These are phyloP conservation scores for Sistotremastrum suecicum DNA, from an alignment of 768 basidiomycete species.

Conservation along the genomic window DNA sequence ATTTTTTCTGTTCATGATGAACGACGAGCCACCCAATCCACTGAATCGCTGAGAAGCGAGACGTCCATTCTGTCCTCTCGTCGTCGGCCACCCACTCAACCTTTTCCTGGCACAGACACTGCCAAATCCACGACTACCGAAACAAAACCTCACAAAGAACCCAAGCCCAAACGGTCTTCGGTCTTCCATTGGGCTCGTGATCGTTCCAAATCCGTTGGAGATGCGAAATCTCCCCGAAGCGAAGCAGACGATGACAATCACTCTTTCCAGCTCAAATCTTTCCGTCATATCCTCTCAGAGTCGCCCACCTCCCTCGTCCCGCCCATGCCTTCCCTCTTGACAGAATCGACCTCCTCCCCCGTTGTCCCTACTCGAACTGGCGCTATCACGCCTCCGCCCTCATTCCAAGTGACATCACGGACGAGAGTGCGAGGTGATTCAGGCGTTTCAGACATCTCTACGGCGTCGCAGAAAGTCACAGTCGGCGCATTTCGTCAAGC, in stretches of 20 bases:
- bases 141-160: too few species aligned
- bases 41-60: too few species aligned
- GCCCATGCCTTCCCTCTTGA: conserved; percentile 15
- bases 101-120: too few species aligned
- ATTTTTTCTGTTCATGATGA: too few species aligned
- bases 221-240: too few species aligned
- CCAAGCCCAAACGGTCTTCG: too few species aligned
- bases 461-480: conserved; percentile 54
- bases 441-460: conserved; percentile 33
- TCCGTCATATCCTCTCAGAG: conserved; percentile 48
- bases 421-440: conserved; percentile 45
- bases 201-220: too few species aligned
- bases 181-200: too few species aligned
- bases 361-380: conserved; percentile 5
- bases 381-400: neutral
- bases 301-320: conserved; percentile 19
- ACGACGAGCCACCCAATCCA: too few species aligned
- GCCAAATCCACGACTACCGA: too few species aligned
- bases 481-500: conserved; percentile 74
- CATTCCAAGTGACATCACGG: conserved; percentile 17
- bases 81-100: too few species aligned
- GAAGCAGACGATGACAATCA: neutral
- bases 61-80: too few species aligned
- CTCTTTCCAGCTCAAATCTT: conserved; percentile 64
- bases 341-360: conserved; percentile 11